Evolutionary conservation across 1,139 yeast species (phyloP).

Genomic region (Scheffersomyces titani): DNA sequence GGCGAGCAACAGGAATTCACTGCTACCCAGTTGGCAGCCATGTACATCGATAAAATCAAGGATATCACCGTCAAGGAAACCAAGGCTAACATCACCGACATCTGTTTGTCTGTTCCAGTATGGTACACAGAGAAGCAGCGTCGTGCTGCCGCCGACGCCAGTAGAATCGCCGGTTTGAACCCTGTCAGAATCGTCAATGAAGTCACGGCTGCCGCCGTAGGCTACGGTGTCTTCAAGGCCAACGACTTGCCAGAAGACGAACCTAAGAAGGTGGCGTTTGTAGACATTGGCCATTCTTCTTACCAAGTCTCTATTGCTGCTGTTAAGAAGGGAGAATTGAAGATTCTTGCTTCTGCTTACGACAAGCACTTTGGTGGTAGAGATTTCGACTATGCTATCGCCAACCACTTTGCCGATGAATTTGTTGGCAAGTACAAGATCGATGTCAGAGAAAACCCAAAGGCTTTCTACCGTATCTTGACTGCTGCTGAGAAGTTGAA

Average conservation of each 20-base stretch:
- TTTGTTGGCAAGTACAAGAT: slow-evolving; percentile 91
- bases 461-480: slow-evolving; percentile 92
- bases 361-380: slow-evolving; percentile 99
- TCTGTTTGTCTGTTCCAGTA: slow-evolving; percentile 92
- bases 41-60: slow-evolving; percentile 92
- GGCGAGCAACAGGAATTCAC: slow-evolving; percentile 81
- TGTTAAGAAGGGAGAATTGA: slow-evolving; percentile 94
- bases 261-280: slow-evolving; percentile 86
- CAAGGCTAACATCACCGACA: slow-evolving; percentile 78
- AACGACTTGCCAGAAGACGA: slow-evolving; percentile 92
- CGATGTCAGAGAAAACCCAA: slow-evolving; percentile 85
- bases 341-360: slow-evolving; percentile 86
- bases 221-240: slow-evolving; percentile 97
- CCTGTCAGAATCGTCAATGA: slow-evolving; percentile 98
- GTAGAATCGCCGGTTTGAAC: slow-evolving; percentile 93
- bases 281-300: slow-evolving; percentile 96
- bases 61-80: slow-evolving; percentile 79
- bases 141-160: slow-evolving; percentile 95
- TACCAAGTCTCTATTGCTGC: slow-evolving; percentile 90
- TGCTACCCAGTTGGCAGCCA: slow-evolving; percentile 88
- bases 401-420: slow-evolving; percentile 92
- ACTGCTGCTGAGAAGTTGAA: slow-evolving; percentile 91
- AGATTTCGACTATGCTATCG: slow-evolving; percentile 89
- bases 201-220: slow-evolving; percentile 97
- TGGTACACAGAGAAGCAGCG: slow-evolving; percentile 98